Evolutionary conservation across 805 yeast species (phyloP).

Genomic region (Myxozyma neglecta): DNA sequence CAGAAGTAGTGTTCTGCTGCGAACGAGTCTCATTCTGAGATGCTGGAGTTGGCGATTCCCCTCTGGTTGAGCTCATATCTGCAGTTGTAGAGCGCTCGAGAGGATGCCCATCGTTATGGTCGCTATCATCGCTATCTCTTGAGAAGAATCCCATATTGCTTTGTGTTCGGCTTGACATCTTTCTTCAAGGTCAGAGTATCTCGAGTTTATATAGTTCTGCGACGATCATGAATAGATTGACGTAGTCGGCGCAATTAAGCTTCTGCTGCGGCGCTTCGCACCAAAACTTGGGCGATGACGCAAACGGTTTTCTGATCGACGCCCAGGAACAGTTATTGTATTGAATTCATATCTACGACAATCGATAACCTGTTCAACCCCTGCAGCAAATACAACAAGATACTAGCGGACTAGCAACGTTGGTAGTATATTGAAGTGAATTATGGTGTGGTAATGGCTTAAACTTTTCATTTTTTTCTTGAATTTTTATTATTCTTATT

Average conservation of each 20-base stretch:
- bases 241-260: neutral
- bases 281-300: no score
- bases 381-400: no score
- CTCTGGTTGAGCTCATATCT: neutral
- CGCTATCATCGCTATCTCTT: neutral
- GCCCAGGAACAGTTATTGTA: no score
- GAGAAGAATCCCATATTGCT: constrained; percentile 3
- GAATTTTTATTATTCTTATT: no score
- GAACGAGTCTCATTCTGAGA: neutral
- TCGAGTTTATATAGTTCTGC: neutral
- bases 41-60: neutral
- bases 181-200: neutral
- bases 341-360: no score
- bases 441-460: no score
- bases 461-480: no score
- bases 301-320: no score
- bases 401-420: no score
- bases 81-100: constrained; percentile 1
- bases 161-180: neutral
- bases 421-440: no score
- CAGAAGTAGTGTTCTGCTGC: neutral
- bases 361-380: no score
- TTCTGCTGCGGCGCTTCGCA: no score
- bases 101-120: neutral
- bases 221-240: constrained; percentile 2